Evolutionary conservation across 768 basidiomycete genomes (phyloP).

Genomic region (Tricholomella constricta): DNA sequence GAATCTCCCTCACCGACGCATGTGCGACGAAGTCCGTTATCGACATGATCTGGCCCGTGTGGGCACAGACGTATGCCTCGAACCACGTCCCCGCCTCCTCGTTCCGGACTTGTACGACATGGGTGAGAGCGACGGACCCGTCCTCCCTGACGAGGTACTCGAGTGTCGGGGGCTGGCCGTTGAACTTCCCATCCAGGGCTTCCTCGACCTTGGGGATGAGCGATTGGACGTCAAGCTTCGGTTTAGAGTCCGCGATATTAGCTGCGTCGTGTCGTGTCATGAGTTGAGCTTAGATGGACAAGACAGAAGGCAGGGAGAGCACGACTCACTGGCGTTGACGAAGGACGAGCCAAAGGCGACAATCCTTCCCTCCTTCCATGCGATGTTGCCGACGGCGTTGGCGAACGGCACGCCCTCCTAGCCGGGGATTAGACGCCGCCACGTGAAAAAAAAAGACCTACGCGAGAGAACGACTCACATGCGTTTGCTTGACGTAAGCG

Average conservation of each 20-base stretch:
- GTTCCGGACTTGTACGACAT: slow-evolving; percentile 35
- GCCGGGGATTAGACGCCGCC: neutral
- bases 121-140: slow-evolving; percentile 39
- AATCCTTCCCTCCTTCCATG: slow-evolving; percentile 41
- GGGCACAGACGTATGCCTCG: slow-evolving; percentile 61
- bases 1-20: slow-evolving; percentile 32
- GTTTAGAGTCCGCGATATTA: slow-evolving; percentile 31
- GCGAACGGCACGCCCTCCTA: slow-evolving; percentile 31
- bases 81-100: slow-evolving; percentile 43
- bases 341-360: slow-evolving; percentile 44
- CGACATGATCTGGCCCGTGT: slow-evolving; percentile 21
- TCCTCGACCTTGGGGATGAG: slow-evolving; percentile 37
- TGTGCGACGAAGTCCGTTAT: slow-evolving; percentile 29
- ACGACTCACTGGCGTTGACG: slow-evolving; percentile 30
- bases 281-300: too few species aligned
- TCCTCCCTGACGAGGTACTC: slow-evolving; percentile 42
- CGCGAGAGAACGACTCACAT: slow-evolving; percentile 17
- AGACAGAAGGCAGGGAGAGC: too few species aligned
- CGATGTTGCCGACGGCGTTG: slow-evolving; percentile 45
- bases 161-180: slow-evolving; percentile 35
- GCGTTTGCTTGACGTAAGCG: slow-evolving; percentile 35
- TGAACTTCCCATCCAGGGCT: slow-evolving; percentile 34
- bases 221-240: slow-evolving; percentile 33
- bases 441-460: too few species aligned
- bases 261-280: slow-evolving; percentile 7